These are phyloP conservation scores for Tolypocladium ovalisporum DNA, from an alignment of 2,329 filamentous ascomycete genomes.

Conservation along the genomic window DNA sequence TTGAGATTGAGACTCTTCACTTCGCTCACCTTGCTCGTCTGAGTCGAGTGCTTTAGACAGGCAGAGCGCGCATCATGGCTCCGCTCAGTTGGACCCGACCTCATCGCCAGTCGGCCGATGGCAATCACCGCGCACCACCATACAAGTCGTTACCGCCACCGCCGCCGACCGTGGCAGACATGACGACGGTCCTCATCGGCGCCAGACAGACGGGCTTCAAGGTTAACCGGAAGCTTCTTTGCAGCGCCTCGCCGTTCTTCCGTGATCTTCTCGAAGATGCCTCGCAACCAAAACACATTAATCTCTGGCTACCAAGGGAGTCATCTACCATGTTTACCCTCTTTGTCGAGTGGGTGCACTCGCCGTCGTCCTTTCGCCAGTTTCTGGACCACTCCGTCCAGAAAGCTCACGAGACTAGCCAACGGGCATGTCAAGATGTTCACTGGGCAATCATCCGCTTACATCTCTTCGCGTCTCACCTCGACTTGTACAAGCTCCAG, in stretches of 20 bases:
- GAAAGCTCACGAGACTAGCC: slow-evolving; percentile 16
- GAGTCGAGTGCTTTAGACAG: neutral
- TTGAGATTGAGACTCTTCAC: neutral
- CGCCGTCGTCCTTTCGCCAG: slow-evolving; percentile 26
- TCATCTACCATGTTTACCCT: slow-evolving; percentile 40
- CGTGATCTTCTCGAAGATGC: slow-evolving; percentile 29
- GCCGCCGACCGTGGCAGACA: slow-evolving; percentile 11
- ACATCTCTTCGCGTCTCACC: slow-evolving; percentile 44
- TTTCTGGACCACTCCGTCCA: slow-evolving; percentile 31
- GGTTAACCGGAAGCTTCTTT: slow-evolving; percentile 34
- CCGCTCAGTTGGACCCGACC: neutral
- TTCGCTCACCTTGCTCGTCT: neutral
- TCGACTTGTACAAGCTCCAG: slow-evolving; percentile 38
- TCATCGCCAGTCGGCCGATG: neutral
- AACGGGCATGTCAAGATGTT: slow-evolving; percentile 24
- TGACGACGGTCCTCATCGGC: slow-evolving; percentile 30
- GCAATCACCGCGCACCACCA: neutral
- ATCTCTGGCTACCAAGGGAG: slow-evolving; percentile 33
- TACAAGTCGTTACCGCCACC: slow-evolving; percentile 12
- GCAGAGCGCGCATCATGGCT: neutral
- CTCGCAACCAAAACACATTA: slow-evolving; percentile 15
- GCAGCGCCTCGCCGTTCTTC: slow-evolving; percentile 37
- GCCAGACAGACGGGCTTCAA: slow-evolving; percentile 28
- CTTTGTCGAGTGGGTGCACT: slow-evolving; percentile 42
- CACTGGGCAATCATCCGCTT: slow-evolving; percentile 47